phyloP scores from a whole-genome alignment of 1,284 basidiomycete species.

The Ceratobasidium sp. region DNA sequence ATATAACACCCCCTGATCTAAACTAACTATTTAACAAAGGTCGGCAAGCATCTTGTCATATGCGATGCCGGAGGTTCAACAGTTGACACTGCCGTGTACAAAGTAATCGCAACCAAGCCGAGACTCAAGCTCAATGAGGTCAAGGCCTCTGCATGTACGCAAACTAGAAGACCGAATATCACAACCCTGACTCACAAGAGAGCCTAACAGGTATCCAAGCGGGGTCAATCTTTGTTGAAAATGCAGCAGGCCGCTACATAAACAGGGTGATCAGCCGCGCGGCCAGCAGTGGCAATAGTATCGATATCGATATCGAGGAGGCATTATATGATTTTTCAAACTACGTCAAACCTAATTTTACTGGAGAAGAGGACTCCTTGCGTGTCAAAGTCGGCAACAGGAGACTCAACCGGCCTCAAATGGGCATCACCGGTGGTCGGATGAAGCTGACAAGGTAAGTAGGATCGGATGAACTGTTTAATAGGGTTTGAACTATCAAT shows the following conservation, averaged over 20 bases:
- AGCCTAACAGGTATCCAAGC: slow-evolving; percentile 42
- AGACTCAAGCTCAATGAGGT: slow-evolving; percentile 36
- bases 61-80: slow-evolving; percentile 23
- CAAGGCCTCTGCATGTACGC: slow-evolving; percentile 39
- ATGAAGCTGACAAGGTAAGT: background rate
- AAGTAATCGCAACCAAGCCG: background rate
- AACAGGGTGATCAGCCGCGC: background rate
- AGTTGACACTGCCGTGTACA: slow-evolving; percentile 24
- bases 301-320: background rate
- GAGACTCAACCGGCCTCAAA: background rate
- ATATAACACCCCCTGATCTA: background rate
- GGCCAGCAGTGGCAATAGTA: background rate
- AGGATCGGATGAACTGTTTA: background rate
- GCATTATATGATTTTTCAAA: slow-evolving; percentile 10
- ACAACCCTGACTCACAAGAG: too few relatives aligned
- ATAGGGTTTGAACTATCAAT: background rate
- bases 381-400: slow-evolving; percentile 1
- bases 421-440: background rate
- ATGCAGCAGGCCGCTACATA: background rate
- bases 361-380: background rate
- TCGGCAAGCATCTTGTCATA: background rate
- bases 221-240: slow-evolving; percentile 27
- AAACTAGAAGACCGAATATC: too few relatives aligned
- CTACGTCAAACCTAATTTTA: slow-evolving; percentile 13
- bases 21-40: slow-evolving; percentile 10